Conservation (phyloP, 2,329 filamentous ascomycete species). For the Colletotrichum eleusines region DNA sequence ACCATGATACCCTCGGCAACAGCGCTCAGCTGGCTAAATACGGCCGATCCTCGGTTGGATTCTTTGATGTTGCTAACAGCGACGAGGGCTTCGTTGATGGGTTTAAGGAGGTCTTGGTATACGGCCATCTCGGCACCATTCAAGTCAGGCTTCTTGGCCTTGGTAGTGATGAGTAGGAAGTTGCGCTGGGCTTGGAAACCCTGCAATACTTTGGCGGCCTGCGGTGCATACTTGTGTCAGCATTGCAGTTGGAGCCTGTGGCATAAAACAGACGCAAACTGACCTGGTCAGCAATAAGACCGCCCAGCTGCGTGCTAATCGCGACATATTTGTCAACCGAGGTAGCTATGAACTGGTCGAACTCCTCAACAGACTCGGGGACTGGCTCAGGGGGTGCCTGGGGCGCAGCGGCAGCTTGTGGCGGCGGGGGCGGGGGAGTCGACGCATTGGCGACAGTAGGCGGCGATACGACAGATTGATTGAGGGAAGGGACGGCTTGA, state of each 20-base stretch:
- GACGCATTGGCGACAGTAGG: slow-evolving; percentile 49
- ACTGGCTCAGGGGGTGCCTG: slow-evolving; percentile 68
- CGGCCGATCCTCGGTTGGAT: slow-evolving; percentile 78
- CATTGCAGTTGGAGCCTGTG: slow-evolving; percentile 1
- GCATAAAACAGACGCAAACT: slow-evolving; percentile 43
- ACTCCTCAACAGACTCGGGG: slow-evolving; percentile 86
- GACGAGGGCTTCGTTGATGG: slow-evolving; percentile 85
- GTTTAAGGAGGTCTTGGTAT: slow-evolving; percentile 84
- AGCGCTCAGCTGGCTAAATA: slow-evolving; percentile 86
- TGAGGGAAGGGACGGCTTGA: slow-evolving; percentile 61
- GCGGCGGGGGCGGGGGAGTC: slow-evolving; percentile 52
- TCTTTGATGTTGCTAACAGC: slow-evolving; percentile 86
- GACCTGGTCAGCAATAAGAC: slow-evolving; percentile 84
- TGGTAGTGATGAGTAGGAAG: slow-evolving; percentile 88
- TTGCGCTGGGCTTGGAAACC: slow-evolving; percentile 88
- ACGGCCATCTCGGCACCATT: slow-evolving; percentile 68
- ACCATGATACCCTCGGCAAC: slow-evolving; percentile 92
- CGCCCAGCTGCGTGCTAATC: slow-evolving; percentile 82
- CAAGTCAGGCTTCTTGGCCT: slow-evolving; percentile 90
- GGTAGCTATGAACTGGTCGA: slow-evolving; percentile 80
- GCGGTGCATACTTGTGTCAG: slow-evolving; percentile 6
- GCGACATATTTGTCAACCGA: slow-evolving; percentile 84
- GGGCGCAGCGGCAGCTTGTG: slow-evolving; percentile 51
- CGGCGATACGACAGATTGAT: slow-evolving; percentile 53
- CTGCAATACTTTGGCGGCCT: slow-evolving; percentile 66